Evolutionary conservation across 2,329 filamentous ascomycete species (phyloP).

Genomic region (Sclerotinia glacialis): DNA sequence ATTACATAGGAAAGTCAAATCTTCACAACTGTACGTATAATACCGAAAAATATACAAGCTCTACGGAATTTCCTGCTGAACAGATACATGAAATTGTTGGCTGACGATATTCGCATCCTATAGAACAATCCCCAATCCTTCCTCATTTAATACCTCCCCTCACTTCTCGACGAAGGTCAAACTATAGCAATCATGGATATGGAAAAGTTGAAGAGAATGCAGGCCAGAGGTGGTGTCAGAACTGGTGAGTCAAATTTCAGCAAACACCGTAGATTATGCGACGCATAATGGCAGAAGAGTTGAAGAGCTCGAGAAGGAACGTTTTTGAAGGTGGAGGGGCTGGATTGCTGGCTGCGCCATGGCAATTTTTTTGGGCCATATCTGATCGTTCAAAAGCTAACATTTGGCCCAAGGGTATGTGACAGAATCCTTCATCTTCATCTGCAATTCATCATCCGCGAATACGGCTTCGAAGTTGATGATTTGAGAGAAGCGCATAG

Average conservation of each 20-base stretch:
- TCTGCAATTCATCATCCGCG: not conserved
- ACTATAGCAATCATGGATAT: slow-evolving; percentile 57
- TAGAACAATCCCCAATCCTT: slow-evolving; percentile 22
- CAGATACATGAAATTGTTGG: not conserved
- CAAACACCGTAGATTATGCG: not conserved
- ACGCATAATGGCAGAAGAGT: not conserved
- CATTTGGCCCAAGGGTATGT: slow-evolving; percentile 15
- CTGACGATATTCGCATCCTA: slow-evolving; percentile 17
- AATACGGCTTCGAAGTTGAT: not conserved
- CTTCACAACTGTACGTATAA: slow-evolving; percentile 25
- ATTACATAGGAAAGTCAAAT: slow-evolving; percentile 26
- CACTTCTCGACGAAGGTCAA: slow-evolving; percentile 31
- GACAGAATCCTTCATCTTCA: slow-evolving; percentile 15
- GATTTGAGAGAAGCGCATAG: slow-evolving; percentile 16
- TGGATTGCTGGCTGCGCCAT: not conserved
- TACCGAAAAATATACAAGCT: not conserved
- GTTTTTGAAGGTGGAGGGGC: not conserved
- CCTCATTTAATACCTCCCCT: slow-evolving; percentile 24
- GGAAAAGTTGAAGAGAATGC: slow-evolving; percentile 64
- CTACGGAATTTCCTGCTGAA: too few species aligned
- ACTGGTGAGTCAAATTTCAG: slow-evolving; percentile 19
- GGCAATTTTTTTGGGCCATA: not conserved
- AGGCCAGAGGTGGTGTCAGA: slow-evolving; percentile 49
- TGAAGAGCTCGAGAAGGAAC: not conserved
- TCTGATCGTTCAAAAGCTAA: slow-evolving; percentile 18